Evolutionary conservation across 1,139 yeast species (phyloP), one percentile per base, ranked within the genome.

Genomic region (Fermentozyma sake): DNA sequence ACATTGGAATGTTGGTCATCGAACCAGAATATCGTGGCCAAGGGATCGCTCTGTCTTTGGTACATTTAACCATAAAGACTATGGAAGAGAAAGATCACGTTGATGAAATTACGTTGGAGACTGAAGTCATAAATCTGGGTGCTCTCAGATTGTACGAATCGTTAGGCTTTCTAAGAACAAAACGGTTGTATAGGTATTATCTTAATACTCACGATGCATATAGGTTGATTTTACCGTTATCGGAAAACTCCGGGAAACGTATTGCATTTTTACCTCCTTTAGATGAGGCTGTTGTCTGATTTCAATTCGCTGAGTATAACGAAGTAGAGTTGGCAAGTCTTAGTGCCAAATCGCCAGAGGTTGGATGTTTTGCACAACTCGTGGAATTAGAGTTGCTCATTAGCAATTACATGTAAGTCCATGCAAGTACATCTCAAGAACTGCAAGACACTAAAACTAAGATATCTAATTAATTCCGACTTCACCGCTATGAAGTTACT

Each of bases 1-100:
- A 91, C 48, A 89, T 91, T 24, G 98, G 97, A 5, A 91, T 91
- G 98, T 61, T 91, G 31, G 96, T 94, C 0, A 94, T 91, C 15
- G 79, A 79, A 32, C 74, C 78, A 22, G 50, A 57, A 11, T 78
- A 70, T 52, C 63, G 98, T 29, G 89, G 94, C 7, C 62, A 60
- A 26, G 96, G 96, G 2, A 81, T 89, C 26, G 96, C 96, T 4
- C 79, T 79, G 40, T 60, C 61, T 30, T 64, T 91, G 32, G 89
- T 89, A 16, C 62, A 67, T 29, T 50, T 65, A 37, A 75, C 84
- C 5, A 70, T 91, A 4, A 71, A 71, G n/a, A 68, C 70, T 27
- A 83, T 91, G 87, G 66, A 68, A 8, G 53, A 58, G 4, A 53
- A 62, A 38, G 66, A 64, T 35, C 58, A 70, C 3, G 86, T 89